phyloP scores from a whole-genome alignment of 495 filamentous ascomycete species.

The Peziza echinospora region DNA sequence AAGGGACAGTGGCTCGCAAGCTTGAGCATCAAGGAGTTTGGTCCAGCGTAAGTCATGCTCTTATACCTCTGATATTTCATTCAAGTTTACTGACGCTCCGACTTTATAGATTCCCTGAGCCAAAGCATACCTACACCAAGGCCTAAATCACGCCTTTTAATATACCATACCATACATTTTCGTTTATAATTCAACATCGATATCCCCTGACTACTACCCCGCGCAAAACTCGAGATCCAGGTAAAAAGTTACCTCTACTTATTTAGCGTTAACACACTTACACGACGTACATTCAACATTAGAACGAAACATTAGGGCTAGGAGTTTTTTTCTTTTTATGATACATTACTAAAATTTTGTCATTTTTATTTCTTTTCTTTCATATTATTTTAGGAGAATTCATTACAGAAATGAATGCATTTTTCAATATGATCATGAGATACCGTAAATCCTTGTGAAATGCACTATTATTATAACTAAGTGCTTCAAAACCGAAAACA shows the following conservation, averaged over 20 bases:
- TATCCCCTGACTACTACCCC: too few species aligned
- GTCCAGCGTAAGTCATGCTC: constrained; percentile 75
- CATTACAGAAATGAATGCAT: too few species aligned
- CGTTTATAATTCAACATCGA: too few species aligned
- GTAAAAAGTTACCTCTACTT: too few species aligned
- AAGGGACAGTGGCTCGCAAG: constrained; percentile 90
- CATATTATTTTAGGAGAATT: too few species aligned
- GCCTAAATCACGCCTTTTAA: neutral
- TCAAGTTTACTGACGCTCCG: neutral
- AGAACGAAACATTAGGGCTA: neutral
- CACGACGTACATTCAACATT: neutral
- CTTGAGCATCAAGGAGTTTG: constrained; percentile 77
- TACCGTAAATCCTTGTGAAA: too few species aligned
- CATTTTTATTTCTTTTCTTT: neutral
- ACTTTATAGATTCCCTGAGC: constrained; percentile 1
- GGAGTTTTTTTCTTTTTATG: neutral
- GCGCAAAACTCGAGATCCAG: too few species aligned
- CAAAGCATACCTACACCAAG: constrained; percentile 5
- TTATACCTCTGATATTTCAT: constrained; percentile 4
- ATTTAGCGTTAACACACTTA: neutral
- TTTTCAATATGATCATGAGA: too few species aligned
- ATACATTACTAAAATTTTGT: too few species aligned
- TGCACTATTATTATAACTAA: too few species aligned
- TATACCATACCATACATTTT: neutral
- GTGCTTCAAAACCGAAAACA: too few species aligned